Base-by-base conservation (phyloP, 2,329 filamentous ascomycete genomes). In the Fusarium miscanthi region DNA sequence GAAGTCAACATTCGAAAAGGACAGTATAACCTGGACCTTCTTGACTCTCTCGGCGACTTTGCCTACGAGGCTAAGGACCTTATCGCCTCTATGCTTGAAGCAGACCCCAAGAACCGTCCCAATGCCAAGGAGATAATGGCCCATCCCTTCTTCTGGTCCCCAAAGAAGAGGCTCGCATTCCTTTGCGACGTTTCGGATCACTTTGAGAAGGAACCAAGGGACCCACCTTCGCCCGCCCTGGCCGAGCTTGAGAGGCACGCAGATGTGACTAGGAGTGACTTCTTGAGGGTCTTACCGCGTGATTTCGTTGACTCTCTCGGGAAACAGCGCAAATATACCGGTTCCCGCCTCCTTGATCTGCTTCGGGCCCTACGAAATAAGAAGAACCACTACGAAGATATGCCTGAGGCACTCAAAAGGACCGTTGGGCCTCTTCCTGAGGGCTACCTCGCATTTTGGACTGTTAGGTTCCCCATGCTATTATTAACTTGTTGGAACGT, bases 1-100 rank as follows among this genome's bases (percentile, higher is more conserved):
- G 96, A 99, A 82, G 93, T 97, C 77, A 98, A 99, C 81, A 98
- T 99, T 77, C 94, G 97, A 77, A 97, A 97, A 80, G 93, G 94
- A 72, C 91, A 92, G 64, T 93, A 91, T 80, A 91, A 91, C 76
- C 86, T 97, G 37, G 85, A 88, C 49, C 89, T 88, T 30, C 86
- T 97, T 11, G 90, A 94, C 63, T 87, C 89, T 0, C 87, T 98
- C 5, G 95, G 95, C 30, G 92, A 95, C 74, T 94, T 94, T 75
- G 91, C 93, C 1, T 92, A 90, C 75, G 96, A 98, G 80, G 95
- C 96, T 2, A 91, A 93, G 79, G 93, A 97, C 77, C 87, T 99
- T 23, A 94, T 99, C 70, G 86, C 87, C 35, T 92, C 90, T 66
- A 99, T 99, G 96, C 82, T 92, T 33, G 79, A 82, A 40, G 83